Conservation (phyloP, 2,329 filamentous ascomycete species). For the Ceratocystis albifundus region DNA sequence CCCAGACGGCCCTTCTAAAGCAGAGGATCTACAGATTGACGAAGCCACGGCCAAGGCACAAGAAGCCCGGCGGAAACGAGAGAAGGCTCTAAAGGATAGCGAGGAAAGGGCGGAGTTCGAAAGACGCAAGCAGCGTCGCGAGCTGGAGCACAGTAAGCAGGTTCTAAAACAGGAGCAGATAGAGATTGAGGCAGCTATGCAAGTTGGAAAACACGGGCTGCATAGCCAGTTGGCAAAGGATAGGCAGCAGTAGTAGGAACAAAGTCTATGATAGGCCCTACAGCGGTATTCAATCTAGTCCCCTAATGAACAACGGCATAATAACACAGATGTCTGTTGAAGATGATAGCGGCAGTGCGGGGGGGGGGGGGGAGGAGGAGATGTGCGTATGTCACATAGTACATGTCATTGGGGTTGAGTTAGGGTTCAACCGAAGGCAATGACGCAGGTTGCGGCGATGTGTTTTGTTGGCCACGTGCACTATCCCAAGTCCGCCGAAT, state of each 20-base stretch:
- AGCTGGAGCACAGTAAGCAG: slow-evolving; percentile 49
- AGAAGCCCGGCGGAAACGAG: slow-evolving; percentile 46
- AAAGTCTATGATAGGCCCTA: not conserved
- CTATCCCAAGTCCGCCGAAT: not conserved
- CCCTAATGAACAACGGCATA: not conserved
- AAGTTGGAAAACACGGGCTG: slow-evolving; percentile 48
- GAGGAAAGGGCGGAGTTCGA: slow-evolving; percentile 52
- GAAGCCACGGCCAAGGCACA: slow-evolving; percentile 39
- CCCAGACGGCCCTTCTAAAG: slow-evolving; percentile 28
- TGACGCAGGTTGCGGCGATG: no score
- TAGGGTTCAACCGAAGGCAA: not conserved
- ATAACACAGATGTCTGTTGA: not conserved
- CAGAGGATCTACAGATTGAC: slow-evolving; percentile 36
- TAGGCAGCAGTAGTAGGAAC: not conserved
- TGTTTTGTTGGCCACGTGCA: no score
- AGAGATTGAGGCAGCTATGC: slow-evolving; percentile 58
- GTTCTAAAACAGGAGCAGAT: slow-evolving; percentile 53
- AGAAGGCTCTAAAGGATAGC: slow-evolving; percentile 55
- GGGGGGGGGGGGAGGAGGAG: no score
- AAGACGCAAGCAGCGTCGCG: slow-evolving; percentile 47
- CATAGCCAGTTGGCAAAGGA: slow-evolving; percentile 15
- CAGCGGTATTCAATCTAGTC: not conserved
- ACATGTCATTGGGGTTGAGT: not conserved
- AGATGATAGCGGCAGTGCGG: not conserved
- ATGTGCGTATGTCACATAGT: not conserved